Evolutionary conservation across 2,329 filamentous ascomycete genomes (phyloP).

Genomic region (Exutisphaerella laricina): DNA sequence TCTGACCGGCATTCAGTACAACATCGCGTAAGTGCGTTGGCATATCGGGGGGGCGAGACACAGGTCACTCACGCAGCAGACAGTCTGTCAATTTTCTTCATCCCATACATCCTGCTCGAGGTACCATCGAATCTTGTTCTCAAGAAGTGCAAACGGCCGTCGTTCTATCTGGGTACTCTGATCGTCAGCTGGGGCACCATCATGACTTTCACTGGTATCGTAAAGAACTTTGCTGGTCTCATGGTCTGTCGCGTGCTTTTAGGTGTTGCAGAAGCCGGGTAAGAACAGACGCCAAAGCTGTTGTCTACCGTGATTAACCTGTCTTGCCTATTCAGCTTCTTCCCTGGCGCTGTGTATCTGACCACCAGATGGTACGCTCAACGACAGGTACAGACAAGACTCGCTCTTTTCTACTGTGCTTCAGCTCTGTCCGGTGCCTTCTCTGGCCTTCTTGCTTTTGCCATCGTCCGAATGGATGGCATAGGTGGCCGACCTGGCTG

Average conservation of each 20-base stretch:
- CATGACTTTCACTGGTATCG: slow-evolving; percentile 25
- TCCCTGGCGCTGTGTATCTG: slow-evolving; percentile 16
- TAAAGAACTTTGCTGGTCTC: slow-evolving; percentile 25
- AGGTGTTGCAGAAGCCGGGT: slow-evolving; percentile 22
- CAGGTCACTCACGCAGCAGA: not conserved
- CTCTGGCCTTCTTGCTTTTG: slow-evolving; percentile 24
- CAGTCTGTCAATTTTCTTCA: slow-evolving; percentile 32
- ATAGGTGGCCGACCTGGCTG: slow-evolving; percentile 30
- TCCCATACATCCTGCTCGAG: slow-evolving; percentile 37
- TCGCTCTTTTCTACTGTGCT: slow-evolving; percentile 23
- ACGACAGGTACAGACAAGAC: slow-evolving; percentile 19
- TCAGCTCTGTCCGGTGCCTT: slow-evolving; percentile 21
- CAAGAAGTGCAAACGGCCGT: slow-evolving; percentile 33
- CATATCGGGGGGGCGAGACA: not conserved
- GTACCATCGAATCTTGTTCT: slow-evolving; percentile 29
- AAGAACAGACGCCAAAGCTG: not conserved
- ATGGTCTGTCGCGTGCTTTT: slow-evolving; percentile 20
- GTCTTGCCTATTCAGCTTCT: slow-evolving; percentile 8
- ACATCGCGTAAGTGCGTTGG: slow-evolving; percentile 24
- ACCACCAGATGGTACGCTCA: slow-evolving; percentile 20
- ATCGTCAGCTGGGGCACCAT: slow-evolving; percentile 43
- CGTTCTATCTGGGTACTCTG: slow-evolving; percentile 42
- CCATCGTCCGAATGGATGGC: slow-evolving; percentile 39
- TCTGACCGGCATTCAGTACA: slow-evolving; percentile 29
- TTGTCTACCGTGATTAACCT: not conserved